Conservation (phyloP, 192 early-diverging fungal species). For the Backusella mclennaniae region DNA sequence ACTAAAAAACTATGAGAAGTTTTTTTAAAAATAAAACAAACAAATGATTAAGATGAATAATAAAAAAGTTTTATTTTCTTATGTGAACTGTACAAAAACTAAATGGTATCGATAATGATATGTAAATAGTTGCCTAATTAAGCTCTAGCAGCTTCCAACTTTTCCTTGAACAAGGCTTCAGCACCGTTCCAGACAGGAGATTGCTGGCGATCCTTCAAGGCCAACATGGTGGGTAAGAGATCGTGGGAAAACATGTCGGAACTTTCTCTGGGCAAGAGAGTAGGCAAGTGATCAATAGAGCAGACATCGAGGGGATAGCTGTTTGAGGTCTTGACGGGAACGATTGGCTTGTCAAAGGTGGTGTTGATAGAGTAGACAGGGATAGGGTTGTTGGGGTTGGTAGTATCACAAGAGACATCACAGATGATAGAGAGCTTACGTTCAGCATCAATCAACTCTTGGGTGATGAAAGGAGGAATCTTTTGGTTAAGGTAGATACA, state of each 20-base stretch:
- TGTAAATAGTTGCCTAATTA: slow-evolving; percentile 9
- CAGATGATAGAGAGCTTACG: slow-evolving; percentile 81
- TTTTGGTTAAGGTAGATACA: slow-evolving; percentile 93
- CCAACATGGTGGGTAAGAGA: slow-evolving; percentile 80
- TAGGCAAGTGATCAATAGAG: slow-evolving; percentile 96
- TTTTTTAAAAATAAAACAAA: neutral
- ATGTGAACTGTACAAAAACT: neutral
- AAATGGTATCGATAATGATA: slow-evolving; percentile 3
- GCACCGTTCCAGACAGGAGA: slow-evolving; percentile 82
- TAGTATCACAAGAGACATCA: slow-evolving; percentile 96
- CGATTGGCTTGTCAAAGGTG: slow-evolving; percentile 91
- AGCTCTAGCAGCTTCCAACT: slow-evolving; percentile 53
- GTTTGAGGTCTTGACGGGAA: slow-evolving; percentile 65
- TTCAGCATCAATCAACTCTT: slow-evolving; percentile 66
- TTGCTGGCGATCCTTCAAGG: slow-evolving; percentile 60
- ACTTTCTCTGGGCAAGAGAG: slow-evolving; percentile 89
- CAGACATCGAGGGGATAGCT: slow-evolving; percentile 79
- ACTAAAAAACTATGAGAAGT: neutral
- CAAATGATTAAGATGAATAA: neutral
- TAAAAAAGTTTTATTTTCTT: neutral
- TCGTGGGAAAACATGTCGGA: slow-evolving; percentile 86
- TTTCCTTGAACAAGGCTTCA: slow-evolving; percentile 80
- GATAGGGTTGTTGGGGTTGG: slow-evolving; percentile 97
- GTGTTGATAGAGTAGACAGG: slow-evolving; percentile 92
- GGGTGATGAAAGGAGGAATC: slow-evolving; percentile 95